Percentiles rank a stretch among this genome's conserved stretches.
Evolutionary conservation across 2,329 filamentous ascomycete genomes (phyloP).

Genomic region (Raffaelea ambrosiae): DNA sequence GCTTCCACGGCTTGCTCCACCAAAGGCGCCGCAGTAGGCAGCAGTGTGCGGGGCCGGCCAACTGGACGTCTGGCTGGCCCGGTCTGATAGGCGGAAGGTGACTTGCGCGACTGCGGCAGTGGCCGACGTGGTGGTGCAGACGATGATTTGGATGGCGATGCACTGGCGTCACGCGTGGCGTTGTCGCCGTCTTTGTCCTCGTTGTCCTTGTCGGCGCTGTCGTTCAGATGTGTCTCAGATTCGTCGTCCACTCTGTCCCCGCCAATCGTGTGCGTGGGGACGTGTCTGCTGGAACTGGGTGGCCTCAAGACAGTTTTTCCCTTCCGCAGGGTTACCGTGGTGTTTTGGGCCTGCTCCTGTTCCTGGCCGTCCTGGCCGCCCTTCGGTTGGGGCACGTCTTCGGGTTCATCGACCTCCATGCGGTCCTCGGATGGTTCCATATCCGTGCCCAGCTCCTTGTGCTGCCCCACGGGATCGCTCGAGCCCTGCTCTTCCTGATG

Average conservation of each 20-base stretch:
- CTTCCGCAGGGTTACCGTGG: too few relatives aligned
- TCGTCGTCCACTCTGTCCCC: too few relatives aligned
- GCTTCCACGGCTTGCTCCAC: conserved; percentile 16
- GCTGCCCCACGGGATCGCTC: neutral
- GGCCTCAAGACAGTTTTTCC: too few relatives aligned
- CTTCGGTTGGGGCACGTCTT: too few relatives aligned
- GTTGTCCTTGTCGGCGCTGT: neutral
- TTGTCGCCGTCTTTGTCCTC: neutral
- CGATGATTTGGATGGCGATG: neutral
- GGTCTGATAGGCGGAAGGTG: neutral
- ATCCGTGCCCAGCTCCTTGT: too few relatives aligned
- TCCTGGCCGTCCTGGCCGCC: too few relatives aligned
- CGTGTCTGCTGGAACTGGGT: too few relatives aligned
- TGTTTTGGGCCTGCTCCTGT: too few relatives aligned
- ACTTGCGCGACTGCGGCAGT: neutral
- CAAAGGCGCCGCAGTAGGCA: conserved; percentile 2
- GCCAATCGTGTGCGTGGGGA: too few relatives aligned
- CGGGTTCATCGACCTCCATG: too few relatives aligned
- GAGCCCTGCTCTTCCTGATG: neutral
- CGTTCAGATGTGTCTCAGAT: too few relatives aligned
- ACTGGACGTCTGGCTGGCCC: conserved; percentile 7
- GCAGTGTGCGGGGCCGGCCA: conserved; percentile 8
- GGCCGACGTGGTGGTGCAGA: neutral
- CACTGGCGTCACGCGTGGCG: conserved; percentile 6
- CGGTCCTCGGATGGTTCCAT: too few relatives aligned